Base-by-base conservation (phyloP, 2,329 filamentous ascomycete species). In the Ceratocystis harringtonii region DNA sequence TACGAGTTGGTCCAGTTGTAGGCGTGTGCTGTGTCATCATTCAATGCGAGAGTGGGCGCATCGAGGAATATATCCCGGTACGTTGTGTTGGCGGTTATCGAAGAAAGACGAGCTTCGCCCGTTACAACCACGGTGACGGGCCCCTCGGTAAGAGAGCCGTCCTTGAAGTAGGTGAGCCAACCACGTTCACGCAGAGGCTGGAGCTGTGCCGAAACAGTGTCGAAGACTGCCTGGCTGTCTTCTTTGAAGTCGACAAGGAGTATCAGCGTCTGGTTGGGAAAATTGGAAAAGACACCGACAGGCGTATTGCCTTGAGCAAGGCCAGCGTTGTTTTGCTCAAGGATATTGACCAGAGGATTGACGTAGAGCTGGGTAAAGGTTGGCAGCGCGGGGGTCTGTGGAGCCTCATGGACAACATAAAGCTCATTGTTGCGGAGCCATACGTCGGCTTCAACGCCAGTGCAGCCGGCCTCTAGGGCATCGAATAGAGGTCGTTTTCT, bases 221-320 rank as follows among this genome's bases (percentile, higher is more conserved):
- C 77, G 76, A 81, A 84, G 1, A 80, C 82, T 25, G 76, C 72
- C 3, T 73, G 71, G 0, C 80, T 81, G 30, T 78, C 72, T 1
- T 79, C 84, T 74, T 91, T 91, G 71, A 90, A 75, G 72, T 91
- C 88, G 36, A 91, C 78, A 3, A 90, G 78, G 3, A 91, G 77
- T 4, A 82, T 77, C 0, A 89, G 73, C 0, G 82, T 78, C 70
- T 83, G 81, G 1, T 71, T 70, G 0, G 82, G 79, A 68, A 80
- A 74, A 7, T 74, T 74, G 69, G 81, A 76, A 70, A 84, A 86
- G 7, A 90, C 75, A 12, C 87, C 86, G 68, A 57, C 43, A 4
- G 62, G 57, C 28, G 10, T 8, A n/a, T 19, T 76, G 75, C 1
- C 70, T 75, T 77, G 5, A 73, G 76, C 66, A 77, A 77, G 67